Conservation (phyloP, 495 filamentous ascomycete species). For the Penicillium macrosclerotiorum region DNA sequence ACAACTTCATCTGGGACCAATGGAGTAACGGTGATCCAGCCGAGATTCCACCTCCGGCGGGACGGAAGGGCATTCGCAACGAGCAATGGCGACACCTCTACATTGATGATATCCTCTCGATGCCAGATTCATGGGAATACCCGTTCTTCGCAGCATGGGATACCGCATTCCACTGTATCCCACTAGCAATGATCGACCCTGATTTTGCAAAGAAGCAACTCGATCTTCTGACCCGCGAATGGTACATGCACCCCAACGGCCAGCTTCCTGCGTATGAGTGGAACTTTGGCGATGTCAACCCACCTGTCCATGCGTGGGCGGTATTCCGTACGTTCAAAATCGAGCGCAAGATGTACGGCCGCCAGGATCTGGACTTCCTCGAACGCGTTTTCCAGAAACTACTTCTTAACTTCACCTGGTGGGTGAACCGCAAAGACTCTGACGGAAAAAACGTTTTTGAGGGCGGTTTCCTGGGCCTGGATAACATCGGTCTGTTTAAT, state of each 20-base stretch:
- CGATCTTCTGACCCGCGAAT: conserved; percentile 91
- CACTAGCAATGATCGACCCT: conserved; percentile 93
- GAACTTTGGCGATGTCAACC: conserved; percentile 98
- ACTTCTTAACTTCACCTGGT: conserved; percentile 97
- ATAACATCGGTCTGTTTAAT: conserved; percentile 97
- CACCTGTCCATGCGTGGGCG: conserved; percentile 94
- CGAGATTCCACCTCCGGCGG: conserved; percentile 79
- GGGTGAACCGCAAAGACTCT: conserved; percentile 92
- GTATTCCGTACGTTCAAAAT: conserved; percentile 96
- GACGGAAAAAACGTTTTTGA: conserved; percentile 97
- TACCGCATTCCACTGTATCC: conserved; percentile 93
- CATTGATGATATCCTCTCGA: conserved; percentile 90
- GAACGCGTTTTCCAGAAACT: conserved; percentile 97
- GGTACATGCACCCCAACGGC: conserved; percentile 99
- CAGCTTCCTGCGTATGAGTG: conserved; percentile 92
- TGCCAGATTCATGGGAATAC: conserved; percentile 99
- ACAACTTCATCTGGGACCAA: conserved; percentile 95
- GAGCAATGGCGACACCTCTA: conserved; percentile 89
- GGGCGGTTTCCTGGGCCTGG: conserved; percentile 92
- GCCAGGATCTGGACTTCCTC: conserved; percentile 90
- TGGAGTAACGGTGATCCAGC: conserved; percentile 81
- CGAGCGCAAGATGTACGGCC: conserved; percentile 93
- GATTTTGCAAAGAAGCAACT: conserved; percentile 98
- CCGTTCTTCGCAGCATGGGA: conserved; percentile 99
- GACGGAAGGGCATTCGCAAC: conserved; percentile 79